A percentile compares a stretch with the other conserved stretches of the same genome.
phyloP scores from a whole-genome alignment of 2,329 filamentous ascomycete genomes.

The Rhinocladiella similis region DNA sequence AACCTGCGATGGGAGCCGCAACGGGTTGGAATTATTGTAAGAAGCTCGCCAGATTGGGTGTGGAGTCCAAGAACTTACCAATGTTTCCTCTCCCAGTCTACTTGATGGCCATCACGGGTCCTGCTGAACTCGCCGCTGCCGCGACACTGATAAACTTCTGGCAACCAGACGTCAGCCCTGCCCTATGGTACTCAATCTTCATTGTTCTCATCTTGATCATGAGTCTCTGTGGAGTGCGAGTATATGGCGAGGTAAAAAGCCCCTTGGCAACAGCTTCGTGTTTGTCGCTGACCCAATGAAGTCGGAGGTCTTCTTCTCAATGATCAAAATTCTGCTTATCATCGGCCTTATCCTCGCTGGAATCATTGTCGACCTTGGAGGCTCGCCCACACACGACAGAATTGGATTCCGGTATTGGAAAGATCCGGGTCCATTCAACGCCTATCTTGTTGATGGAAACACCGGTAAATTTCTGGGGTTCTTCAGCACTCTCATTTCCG shows the following conservation, averaged over 20 bases:
- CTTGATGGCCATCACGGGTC: slow-evolving; percentile 66
- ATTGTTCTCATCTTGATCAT: slow-evolving; percentile 33
- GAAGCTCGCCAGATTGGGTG: slow-evolving; percentile 35
- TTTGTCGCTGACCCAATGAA: background rate
- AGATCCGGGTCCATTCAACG: slow-evolving; percentile 61
- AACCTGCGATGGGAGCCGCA: slow-evolving; percentile 50
- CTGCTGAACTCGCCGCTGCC: slow-evolving; percentile 69
- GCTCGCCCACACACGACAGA: background rate
- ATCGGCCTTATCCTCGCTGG: slow-evolving; percentile 3
- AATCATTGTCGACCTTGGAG: background rate
- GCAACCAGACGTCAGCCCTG: slow-evolving; percentile 52
- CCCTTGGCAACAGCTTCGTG: background rate
- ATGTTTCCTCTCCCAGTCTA: slow-evolving; percentile 36
- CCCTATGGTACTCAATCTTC: slow-evolving; percentile 41
- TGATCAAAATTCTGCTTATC: slow-evolving; percentile 10
- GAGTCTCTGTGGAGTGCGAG: slow-evolving; percentile 14
- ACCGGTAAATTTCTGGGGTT: slow-evolving; percentile 42
- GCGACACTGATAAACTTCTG: slow-evolving; percentile 64
- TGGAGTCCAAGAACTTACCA: slow-evolving; percentile 49
- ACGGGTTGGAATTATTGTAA: slow-evolving; percentile 34
- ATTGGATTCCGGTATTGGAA: slow-evolving; percentile 50
- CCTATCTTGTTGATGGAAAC: slow-evolving; percentile 55
- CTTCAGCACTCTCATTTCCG: slow-evolving; percentile 45
- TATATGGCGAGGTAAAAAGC: slow-evolving; percentile 50
- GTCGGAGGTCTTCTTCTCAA: slow-evolving; percentile 4